Evolutionary conservation across 2,329 filamentous ascomycete species (phyloP).

Genomic region (Neobulgaria alba): DNA sequence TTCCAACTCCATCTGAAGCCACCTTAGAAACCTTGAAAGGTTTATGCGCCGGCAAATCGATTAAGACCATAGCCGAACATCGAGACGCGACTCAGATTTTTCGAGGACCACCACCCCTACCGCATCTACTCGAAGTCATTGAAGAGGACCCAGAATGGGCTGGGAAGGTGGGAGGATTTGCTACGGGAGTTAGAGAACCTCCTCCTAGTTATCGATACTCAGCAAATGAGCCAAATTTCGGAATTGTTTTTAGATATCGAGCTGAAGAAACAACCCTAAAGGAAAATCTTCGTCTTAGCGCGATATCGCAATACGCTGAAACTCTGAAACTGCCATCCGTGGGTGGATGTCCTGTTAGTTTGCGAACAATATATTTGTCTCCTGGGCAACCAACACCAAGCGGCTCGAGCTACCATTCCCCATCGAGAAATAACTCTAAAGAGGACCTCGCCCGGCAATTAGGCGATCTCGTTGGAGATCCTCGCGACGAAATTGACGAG

Average conservation of each 20-base stretch:
- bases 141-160: neutral
- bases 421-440: neutral
- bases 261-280: neutral
- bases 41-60: neutral
- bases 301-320: neutral
- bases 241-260: neutral
- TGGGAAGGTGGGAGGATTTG: neutral
- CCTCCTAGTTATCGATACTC: neutral
- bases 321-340: neutral
- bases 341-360: neutral
- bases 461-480: no score
- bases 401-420: neutral
- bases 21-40: neutral
- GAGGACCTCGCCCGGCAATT: no score
- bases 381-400: neutral
- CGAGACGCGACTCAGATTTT: neutral
- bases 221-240: neutral
- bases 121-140: neutral
- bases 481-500: no score
- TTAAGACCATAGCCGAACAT: neutral
- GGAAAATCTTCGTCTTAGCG: neutral
- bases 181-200: neutral
- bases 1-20: neutral
- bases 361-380: neutral
- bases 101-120: neutral